These are phyloP conservation scores for Penicillium ochrochloron DNA, from an alignment of 495 filamentous ascomycete genomes.

Conservation along the genomic window DNA sequence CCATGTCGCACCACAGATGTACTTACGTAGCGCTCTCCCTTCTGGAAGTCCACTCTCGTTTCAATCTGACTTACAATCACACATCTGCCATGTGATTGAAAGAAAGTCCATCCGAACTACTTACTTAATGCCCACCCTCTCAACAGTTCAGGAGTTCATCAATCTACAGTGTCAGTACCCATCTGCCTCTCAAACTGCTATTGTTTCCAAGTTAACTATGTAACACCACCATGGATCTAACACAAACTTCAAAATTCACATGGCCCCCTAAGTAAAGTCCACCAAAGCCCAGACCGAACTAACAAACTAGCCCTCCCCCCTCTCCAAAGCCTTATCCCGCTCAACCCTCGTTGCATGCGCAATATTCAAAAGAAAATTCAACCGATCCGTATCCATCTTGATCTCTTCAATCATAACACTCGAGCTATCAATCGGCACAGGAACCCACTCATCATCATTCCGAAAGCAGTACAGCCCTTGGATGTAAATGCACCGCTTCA, in stretches of 20 bases:
- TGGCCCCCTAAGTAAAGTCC: not conserved
- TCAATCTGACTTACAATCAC: not conserved
- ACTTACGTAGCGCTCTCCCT: not conserved
- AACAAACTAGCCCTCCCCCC: too few relatives aligned
- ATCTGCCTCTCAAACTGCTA: not conserved
- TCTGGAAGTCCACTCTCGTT: not conserved
- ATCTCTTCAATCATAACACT: not conserved
- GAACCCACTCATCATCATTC: not conserved
- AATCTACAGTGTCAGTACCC: too few relatives aligned
- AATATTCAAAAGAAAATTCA: too few relatives aligned
- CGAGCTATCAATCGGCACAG: not conserved
- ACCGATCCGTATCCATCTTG: too few relatives aligned
- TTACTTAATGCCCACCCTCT: too few relatives aligned
- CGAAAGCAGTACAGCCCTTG: not conserved
- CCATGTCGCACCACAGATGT: conserved; percentile 1
- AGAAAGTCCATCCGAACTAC: not conserved
- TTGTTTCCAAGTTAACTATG: not conserved
- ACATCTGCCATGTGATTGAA: not conserved
- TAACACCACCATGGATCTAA: not conserved
- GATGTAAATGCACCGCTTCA: not conserved
- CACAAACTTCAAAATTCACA: not conserved
- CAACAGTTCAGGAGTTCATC: not conserved
- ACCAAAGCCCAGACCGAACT: not conserved
- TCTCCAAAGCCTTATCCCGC: too few relatives aligned
- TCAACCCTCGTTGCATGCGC: too few relatives aligned